Percentiles rank a stretch among this genome's conserved stretches.
phyloP scores from a whole-genome alignment of 73 alveolate species.

The Paraurostyla sp. region DNA sequence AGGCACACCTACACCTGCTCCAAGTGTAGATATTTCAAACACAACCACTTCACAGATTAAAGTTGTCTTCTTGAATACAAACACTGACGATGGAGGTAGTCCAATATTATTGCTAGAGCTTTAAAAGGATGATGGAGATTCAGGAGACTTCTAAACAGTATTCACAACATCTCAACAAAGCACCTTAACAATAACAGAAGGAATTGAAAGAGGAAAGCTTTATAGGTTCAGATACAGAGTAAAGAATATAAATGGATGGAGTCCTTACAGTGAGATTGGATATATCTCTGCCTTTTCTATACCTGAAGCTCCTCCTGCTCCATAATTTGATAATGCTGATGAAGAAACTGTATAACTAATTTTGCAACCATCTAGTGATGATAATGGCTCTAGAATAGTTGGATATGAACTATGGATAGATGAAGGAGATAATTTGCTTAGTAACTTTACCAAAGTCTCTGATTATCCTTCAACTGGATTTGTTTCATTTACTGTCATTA shows the following conservation, averaged over 20 bases:
- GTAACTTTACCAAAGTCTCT: constrained; percentile 42
- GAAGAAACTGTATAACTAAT: constrained; percentile 35
- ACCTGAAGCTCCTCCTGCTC: constrained; percentile 70
- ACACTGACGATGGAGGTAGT: constrained; percentile 74
- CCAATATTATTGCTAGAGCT: constrained; percentile 48
- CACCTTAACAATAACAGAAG: not conserved
- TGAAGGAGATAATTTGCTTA: constrained; percentile 61
- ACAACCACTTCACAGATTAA: constrained; percentile 58
- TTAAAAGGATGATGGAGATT: constrained; percentile 72
- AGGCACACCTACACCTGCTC: constrained; percentile 75
- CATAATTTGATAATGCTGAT: constrained; percentile 58
- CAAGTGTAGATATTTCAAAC: constrained; percentile 34
- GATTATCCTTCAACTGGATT: constrained; percentile 23
- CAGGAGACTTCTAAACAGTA: constrained; percentile 69
- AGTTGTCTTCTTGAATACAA: constrained; percentile 58
- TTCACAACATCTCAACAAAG: constrained; percentile 47
- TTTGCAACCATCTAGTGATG: constrained; percentile 45
- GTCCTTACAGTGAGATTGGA: constrained; percentile 54
- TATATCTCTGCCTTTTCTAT: constrained; percentile 53
- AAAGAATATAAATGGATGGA: constrained; percentile 71
- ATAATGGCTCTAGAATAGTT: constrained; percentile 63
- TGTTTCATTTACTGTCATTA: not conserved
- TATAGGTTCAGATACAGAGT: constrained; percentile 76
- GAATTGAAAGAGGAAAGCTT: constrained; percentile 56
- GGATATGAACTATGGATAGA: constrained; percentile 67